phyloP scores from a whole-genome alignment of 257 asterid species.

The Solanum bulbocastanum region DNA sequence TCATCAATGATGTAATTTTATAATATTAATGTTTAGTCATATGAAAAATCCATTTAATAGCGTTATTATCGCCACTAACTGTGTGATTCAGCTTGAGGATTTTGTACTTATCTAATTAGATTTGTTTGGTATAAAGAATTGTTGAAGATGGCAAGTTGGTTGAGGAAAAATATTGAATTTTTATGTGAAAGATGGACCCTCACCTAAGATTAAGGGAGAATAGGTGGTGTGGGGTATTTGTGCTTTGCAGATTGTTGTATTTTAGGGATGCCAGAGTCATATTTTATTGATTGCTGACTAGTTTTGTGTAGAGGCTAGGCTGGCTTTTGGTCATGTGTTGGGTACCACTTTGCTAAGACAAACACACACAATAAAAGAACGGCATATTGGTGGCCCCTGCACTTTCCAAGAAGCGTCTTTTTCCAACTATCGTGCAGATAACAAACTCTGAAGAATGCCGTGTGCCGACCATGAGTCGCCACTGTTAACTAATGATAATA shows the following conservation, averaged over 20 bases:
- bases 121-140: background rate
- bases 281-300: slow-evolving; percentile 1
- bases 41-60: background rate
- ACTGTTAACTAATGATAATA: background rate
- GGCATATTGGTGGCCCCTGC: background rate
- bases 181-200: background rate
- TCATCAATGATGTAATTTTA: background rate
- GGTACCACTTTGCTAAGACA: background rate
- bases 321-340: slow-evolving; percentile 2
- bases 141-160: background rate
- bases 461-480: background rate
- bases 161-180: background rate
- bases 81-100: background rate
- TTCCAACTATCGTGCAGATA: background rate
- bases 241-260: background rate
- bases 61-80: background rate
- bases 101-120: background rate
- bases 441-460: background rate
- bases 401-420: background rate
- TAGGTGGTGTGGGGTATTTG: background rate
- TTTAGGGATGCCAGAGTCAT: background rate
- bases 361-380: background rate
- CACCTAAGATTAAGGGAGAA: background rate
- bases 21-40: background rate
- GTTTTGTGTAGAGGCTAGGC: background rate